phyloP scores from a whole-genome alignment of 2,329 filamentous ascomycete genomes.

The Talaromyces piceae region DNA sequence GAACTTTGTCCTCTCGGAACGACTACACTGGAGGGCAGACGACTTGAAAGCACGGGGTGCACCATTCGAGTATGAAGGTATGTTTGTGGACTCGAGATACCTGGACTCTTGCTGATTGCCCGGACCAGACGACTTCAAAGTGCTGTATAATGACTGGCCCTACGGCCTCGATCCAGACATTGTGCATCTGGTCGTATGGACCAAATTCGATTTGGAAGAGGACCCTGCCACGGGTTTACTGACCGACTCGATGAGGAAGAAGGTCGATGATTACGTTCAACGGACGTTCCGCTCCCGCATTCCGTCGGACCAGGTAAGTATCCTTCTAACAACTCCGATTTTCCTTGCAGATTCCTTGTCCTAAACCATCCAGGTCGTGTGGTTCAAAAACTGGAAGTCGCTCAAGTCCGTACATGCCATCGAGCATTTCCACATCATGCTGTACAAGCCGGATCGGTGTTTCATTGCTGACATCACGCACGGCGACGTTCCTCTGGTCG shows the following conservation, averaged over 20 bases:
- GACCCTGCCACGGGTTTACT: constrained; percentile 60
- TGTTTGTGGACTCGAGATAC: neutral
- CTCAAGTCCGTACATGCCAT: constrained; percentile 80
- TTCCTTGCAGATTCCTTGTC: neutral
- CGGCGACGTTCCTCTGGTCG: constrained; percentile 62
- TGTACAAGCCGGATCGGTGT: constrained; percentile 63
- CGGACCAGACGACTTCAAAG: constrained; percentile 55
- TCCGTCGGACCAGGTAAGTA: constrained; percentile 35
- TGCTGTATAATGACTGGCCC: constrained; percentile 88
- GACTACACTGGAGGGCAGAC: constrained; percentile 59
- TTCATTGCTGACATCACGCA: constrained; percentile 66
- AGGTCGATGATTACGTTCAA: constrained; percentile 65
- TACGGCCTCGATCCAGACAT: constrained; percentile 75
- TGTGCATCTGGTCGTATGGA: constrained; percentile 85
- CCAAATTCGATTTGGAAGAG: constrained; percentile 72
- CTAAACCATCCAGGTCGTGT: constrained; percentile 49
- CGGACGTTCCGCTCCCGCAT: constrained; percentile 53
- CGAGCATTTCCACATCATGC: constrained; percentile 93
- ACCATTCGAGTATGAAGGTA: constrained; percentile 31
- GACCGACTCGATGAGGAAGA: constrained; percentile 52
- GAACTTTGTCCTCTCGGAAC: constrained; percentile 63
- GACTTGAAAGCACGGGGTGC: constrained; percentile 23
- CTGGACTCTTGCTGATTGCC: constrained; percentile 11
- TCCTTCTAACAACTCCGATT: neutral
- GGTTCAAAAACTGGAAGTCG: constrained; percentile 88